A percentile compares a stretch with the other conserved stretches of the same genome.
Evolutionary conservation across 768 basidiomycete species (phyloP).

Genomic region (Trametes cubensis): DNA sequence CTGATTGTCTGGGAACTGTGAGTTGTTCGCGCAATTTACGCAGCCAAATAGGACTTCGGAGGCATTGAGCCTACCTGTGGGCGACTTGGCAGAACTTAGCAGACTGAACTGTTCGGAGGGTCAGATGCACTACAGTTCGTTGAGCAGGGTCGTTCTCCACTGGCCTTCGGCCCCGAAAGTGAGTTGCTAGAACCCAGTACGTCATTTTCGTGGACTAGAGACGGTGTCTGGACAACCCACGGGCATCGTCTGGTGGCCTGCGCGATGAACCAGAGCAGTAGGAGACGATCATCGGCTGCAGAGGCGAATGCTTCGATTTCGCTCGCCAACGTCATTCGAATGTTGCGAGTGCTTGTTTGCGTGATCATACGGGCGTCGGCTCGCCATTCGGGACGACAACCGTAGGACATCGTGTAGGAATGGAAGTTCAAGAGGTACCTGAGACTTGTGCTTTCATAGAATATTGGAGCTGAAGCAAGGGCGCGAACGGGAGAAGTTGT

Average conservation of each 20-base stretch:
- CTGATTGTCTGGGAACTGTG: background rate
- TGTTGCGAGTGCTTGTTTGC: background rate
- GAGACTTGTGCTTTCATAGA: background rate
- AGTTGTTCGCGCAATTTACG: background rate
- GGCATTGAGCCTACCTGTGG: background rate
- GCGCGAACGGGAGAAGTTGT: background rate
- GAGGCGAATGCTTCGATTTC: background rate
- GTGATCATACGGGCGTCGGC: background rate
- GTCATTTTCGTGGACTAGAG: no score
- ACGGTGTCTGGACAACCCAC: background rate
- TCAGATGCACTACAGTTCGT: background rate
- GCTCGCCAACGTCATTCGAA: background rate
- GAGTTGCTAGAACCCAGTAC: no score
- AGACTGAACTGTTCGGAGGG: conserved; percentile 4
- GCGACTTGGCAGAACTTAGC: conserved; percentile 2
- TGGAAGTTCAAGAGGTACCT: background rate
- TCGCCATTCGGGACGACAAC: background rate
- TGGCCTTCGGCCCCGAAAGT: background rate
- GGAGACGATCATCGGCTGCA: background rate
- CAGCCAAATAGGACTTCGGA: conserved; percentile 7
- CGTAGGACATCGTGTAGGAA: background rate
- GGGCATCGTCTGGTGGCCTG: background rate
- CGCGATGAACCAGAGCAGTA: background rate
- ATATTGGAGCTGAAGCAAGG: background rate
- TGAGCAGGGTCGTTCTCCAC: background rate